These are phyloP conservation scores for Fusarium papillatum DNA, from an alignment of 2,329 filamentous ascomycete genomes.

Conservation along the genomic window DNA sequence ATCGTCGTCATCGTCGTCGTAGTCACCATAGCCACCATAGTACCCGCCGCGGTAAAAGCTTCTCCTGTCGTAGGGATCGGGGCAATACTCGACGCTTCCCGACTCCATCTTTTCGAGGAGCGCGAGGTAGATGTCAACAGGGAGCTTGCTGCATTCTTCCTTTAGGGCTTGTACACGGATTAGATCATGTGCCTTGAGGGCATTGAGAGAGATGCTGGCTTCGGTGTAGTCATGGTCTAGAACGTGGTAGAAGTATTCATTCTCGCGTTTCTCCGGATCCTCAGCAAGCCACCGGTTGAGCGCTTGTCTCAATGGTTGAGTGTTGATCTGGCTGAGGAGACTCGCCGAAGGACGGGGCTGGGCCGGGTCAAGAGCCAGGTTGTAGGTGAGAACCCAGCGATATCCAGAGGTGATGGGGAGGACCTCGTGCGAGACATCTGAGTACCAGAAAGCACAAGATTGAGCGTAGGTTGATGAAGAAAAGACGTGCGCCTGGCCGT, in stretches of 20 bases:
- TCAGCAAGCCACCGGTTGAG: constrained; percentile 46
- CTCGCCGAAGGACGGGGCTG: constrained; percentile 38
- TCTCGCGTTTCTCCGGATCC: not conserved
- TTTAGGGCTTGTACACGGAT: constrained; percentile 42
- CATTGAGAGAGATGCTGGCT: constrained; percentile 45
- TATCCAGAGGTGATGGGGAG: constrained; percentile 60
- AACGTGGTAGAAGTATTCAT: constrained; percentile 43
- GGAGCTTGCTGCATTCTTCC: constrained; percentile 38
- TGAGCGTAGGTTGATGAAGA: constrained; percentile 42
- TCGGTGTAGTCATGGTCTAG: constrained; percentile 52
- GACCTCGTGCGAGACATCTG: constrained; percentile 66
- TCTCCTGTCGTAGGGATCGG: not conserved
- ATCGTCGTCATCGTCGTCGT: not conserved
- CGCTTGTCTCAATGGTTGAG: constrained; percentile 26
- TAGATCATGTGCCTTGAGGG: constrained; percentile 46
- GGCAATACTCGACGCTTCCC: constrained; percentile 26
- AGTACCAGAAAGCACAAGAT: constrained; percentile 57
- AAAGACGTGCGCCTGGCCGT: constrained; percentile 48
- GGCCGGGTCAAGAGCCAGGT: constrained; percentile 52
- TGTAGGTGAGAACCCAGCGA: constrained; percentile 66
- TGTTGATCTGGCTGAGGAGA: constrained; percentile 5
- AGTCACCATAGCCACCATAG: not conserved
- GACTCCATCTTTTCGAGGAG: constrained; percentile 46
- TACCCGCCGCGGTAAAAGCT: not conserved
- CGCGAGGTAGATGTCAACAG: constrained; percentile 50